These are phyloP conservation scores for Colletotrichum eremochloae DNA, from an alignment of 2,329 filamentous ascomycete species.

Conservation along the genomic window DNA sequence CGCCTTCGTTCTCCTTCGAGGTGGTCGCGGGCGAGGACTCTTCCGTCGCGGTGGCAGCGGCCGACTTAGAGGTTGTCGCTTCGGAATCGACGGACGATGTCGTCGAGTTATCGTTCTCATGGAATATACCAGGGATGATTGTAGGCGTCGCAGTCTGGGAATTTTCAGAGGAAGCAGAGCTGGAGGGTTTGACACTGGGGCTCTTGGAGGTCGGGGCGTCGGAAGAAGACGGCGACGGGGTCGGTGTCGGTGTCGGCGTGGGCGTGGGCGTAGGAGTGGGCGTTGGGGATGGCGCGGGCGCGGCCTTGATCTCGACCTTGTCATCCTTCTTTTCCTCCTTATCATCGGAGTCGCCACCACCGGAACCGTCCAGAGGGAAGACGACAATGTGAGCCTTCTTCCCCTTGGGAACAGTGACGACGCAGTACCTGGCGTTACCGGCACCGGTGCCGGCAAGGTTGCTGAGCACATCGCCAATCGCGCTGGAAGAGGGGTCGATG, in stretches of 20 bases:
- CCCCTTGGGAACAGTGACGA: conserved; percentile 80
- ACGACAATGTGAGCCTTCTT: conserved; percentile 76
- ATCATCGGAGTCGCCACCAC: conserved; percentile 45
- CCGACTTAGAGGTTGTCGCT: conserved; percentile 45
- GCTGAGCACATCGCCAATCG: conserved; percentile 71
- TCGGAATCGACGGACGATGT: conserved; percentile 44
- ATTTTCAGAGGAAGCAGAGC: conserved; percentile 15
- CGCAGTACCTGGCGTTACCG: conserved; percentile 78
- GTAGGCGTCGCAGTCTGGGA: conserved; percentile 44
- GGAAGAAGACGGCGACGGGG: conserved; percentile 46
- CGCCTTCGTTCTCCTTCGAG: conserved; percentile 61
- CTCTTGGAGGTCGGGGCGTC: conserved; percentile 43
- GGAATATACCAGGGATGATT: conserved; percentile 65
- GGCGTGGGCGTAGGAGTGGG: conserved; percentile 41
- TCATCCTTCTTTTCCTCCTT: conserved; percentile 39
- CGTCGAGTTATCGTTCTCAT: conserved; percentile 60
- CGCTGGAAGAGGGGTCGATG: conserved; percentile 72
- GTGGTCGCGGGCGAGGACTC: conserved; percentile 49
- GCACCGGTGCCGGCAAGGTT: conserved; percentile 69
- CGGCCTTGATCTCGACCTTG: conserved; percentile 33
- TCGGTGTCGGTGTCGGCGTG: conserved; percentile 44
- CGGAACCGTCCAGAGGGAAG: conserved; percentile 61
- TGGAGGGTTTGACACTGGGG: conserved; percentile 26
- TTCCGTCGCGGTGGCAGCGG: conserved; percentile 45
- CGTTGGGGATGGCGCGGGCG: conserved; percentile 41